Evolutionary conservation across 805 yeast species (phyloP), one percentile per base, ranked within the genome.

Genomic region (Wickerhamomyces tratensis): DNA sequence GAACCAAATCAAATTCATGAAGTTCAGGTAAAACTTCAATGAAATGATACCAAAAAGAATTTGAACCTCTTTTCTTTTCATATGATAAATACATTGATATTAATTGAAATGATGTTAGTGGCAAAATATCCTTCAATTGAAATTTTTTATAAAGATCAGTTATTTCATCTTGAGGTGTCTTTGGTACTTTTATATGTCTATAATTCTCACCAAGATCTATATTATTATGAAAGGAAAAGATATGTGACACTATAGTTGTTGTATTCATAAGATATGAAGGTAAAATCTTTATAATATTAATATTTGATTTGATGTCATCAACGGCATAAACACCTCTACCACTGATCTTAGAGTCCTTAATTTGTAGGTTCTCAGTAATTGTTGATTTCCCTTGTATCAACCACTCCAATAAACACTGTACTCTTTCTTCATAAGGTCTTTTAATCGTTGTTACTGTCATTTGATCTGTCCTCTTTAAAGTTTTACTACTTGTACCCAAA

Each of bases 21-120:
- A 65, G 45, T 0, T 64, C 54, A 0, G 96, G 96, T 44, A 86
- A 68, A 48, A 77, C 72, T 33, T 71, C 69, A 10, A 86, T 58
- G 56, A 86, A 86, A 0, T 86, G 86, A 36, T 58, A 54, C 94
- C 94, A 86, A 53, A 68, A 78, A 1, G 83, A 76, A 3, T 47
- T 46, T 1, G 43, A 37, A 1, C 54, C 59, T 39, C 81, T 56
- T 34, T 52, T 53, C 2, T 43, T 48, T 49, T 79, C 85, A 13
- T 74, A 52, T 5, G 65, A 57, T 4, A 79, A 42, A 49, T 67
- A 83, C 43, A 82, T 50, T 0, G 76, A 51, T 7, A 81, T 49
- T 35, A 82, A 53, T 57, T 82, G 89, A 53, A 80, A 77, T 2
- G 88, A 79, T 2, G 76, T 61, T 36, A 82, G 51, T 12, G 52